A percentile compares a stretch with the other conserved stretches of the same genome.
Evolutionary conservation across 208 protist genomes (phyloP).

Genomic region (Leptomonas pyrrhocoris): DNA sequence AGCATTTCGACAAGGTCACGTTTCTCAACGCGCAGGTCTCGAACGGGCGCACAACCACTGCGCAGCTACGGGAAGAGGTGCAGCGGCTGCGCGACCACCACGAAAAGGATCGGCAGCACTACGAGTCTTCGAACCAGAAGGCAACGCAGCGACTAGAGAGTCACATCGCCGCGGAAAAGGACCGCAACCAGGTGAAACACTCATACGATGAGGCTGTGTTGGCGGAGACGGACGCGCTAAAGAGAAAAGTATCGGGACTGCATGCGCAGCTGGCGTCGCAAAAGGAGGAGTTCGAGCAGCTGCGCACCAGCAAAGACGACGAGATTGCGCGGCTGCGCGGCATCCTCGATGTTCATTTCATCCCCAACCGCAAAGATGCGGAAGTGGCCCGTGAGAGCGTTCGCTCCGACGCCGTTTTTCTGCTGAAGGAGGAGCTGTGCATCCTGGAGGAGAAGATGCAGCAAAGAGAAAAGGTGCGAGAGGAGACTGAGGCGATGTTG

Average conservation of each 20-base stretch:
- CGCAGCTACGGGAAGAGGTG: slow-evolving; percentile 72
- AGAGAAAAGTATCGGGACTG: slow-evolving; percentile 31
- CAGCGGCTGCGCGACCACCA: slow-evolving; percentile 47
- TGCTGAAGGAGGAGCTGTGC: slow-evolving; percentile 50
- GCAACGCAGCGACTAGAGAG: slow-evolving; percentile 41
- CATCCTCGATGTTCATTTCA: slow-evolving; percentile 81
- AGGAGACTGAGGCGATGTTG: slow-evolving; percentile 72
- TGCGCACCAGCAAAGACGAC: slow-evolving; percentile 42
- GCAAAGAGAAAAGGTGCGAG: slow-evolving; percentile 44
- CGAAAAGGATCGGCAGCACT: slow-evolving; percentile 41
- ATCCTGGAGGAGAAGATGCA: slow-evolving; percentile 47
- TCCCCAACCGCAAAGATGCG: slow-evolving; percentile 68
- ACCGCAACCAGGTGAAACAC: slow-evolving; percentile 16
- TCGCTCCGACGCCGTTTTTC: slow-evolving; percentile 37
- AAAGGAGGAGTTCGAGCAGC: slow-evolving; percentile 31
- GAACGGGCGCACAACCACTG: slow-evolving; percentile 73
- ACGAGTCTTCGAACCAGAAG: slow-evolving; percentile 32
- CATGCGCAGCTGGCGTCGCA: slow-evolving; percentile 32
- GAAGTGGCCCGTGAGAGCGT: slow-evolving; percentile 35
- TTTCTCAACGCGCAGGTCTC: slow-evolving; percentile 89
- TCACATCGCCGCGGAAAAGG: slow-evolving; percentile 21
- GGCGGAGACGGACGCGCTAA: slow-evolving; percentile 54
- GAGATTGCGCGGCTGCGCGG: slow-evolving; percentile 64
- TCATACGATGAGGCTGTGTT: slow-evolving; percentile 47
- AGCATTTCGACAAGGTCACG: slow-evolving; percentile 87